A percentile compares a stretch with the other conserved stretches of the same genome.
phyloP scores from a whole-genome alignment of 2,329 filamentous ascomycete species.

The Furcasterigmium sp. region DNA sequence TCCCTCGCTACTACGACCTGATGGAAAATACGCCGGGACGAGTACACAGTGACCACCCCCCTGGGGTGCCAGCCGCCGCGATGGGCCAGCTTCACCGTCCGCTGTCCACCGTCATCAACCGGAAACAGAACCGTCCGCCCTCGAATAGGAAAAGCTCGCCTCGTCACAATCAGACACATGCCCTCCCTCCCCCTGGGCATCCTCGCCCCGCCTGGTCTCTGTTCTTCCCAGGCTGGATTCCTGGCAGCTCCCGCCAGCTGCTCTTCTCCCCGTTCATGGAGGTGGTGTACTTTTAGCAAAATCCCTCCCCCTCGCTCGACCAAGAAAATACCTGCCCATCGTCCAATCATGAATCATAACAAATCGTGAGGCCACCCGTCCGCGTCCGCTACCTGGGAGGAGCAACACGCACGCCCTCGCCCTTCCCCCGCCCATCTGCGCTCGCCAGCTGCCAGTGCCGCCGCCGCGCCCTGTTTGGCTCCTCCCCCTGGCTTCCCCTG shows the following conservation, averaged over 20 bases:
- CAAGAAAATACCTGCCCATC: constrained; percentile 21
- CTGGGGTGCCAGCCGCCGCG: neutral
- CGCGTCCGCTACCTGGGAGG: constrained; percentile 10
- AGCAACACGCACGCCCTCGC: constrained; percentile 18
- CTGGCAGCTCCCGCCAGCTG: constrained; percentile 14
- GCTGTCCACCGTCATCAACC: neutral
- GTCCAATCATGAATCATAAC: constrained; percentile 52
- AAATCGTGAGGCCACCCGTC: constrained; percentile 32
- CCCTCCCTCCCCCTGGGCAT: constrained; percentile 1
- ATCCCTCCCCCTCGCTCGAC: constrained; percentile 17
- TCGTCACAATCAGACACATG: neutral
- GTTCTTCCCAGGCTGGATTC: neutral
- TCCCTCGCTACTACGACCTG: neutral
- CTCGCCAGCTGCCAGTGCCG: constrained; percentile 16
- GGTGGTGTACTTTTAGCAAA: constrained; percentile 41
- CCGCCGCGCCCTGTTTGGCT: neutral
- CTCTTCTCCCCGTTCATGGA: constrained; percentile 14
- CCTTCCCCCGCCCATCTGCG: constrained; percentile 9
- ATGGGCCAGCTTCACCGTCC: too few species aligned
- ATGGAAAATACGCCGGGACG: neutral
- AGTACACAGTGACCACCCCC: neutral
- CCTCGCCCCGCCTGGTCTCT: constrained; percentile 1
- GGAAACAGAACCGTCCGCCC: neutral
- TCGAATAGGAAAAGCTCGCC: neutral
- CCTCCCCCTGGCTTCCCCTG: neutral